These are phyloP conservation scores for Mariannaea elegans DNA, from an alignment of 2,329 filamentous ascomycete species.

Conservation along the genomic window DNA sequence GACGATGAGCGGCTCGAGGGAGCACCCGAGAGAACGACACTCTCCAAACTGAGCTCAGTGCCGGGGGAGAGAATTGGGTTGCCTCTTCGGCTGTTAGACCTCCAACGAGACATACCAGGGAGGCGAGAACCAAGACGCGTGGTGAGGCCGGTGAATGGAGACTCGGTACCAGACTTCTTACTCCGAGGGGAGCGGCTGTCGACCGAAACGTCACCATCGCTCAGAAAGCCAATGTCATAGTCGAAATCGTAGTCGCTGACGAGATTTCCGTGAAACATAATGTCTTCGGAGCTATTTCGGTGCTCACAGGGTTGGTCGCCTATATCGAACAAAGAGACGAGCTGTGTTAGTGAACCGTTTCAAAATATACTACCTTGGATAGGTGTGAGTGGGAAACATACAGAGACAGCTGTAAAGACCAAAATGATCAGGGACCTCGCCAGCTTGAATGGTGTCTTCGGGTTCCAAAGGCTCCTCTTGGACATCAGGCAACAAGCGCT, in stretches of 20 bases:
- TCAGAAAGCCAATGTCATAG: slow-evolving; percentile 74
- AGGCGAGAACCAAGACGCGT: slow-evolving; percentile 72
- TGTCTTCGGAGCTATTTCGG: slow-evolving; percentile 54
- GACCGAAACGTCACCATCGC: slow-evolving; percentile 66
- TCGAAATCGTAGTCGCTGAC: slow-evolving; percentile 60
- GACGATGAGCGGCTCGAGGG: slow-evolving; percentile 83
- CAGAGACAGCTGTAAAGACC: slow-evolving; percentile 76
- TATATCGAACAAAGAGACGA: slow-evolving; percentile 43
- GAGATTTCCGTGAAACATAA: slow-evolving; percentile 47
- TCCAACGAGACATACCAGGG: slow-evolving; percentile 61
- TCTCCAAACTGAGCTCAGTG: slow-evolving; percentile 86
- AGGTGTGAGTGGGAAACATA: slow-evolving; percentile 57
- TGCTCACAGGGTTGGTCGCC: slow-evolving; percentile 71
- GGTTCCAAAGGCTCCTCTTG: slow-evolving; percentile 82
- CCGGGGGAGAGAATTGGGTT: slow-evolving; percentile 66
- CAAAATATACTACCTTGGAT: neutral
- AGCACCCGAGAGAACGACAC: slow-evolving; percentile 70
- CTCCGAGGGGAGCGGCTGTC: slow-evolving; percentile 57
- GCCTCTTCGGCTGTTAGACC: slow-evolving; percentile 53
- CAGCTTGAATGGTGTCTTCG: slow-evolving; percentile 65
- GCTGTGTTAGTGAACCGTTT: slow-evolving; percentile 20
- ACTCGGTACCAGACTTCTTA: slow-evolving; percentile 66
- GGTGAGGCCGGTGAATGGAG: slow-evolving; percentile 68
- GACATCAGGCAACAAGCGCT: slow-evolving; percentile 79
- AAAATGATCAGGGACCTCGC: slow-evolving; percentile 48